Evolutionary conservation across 306 rosid species (phyloP).

Genomic region (Abrus precatorius): DNA sequence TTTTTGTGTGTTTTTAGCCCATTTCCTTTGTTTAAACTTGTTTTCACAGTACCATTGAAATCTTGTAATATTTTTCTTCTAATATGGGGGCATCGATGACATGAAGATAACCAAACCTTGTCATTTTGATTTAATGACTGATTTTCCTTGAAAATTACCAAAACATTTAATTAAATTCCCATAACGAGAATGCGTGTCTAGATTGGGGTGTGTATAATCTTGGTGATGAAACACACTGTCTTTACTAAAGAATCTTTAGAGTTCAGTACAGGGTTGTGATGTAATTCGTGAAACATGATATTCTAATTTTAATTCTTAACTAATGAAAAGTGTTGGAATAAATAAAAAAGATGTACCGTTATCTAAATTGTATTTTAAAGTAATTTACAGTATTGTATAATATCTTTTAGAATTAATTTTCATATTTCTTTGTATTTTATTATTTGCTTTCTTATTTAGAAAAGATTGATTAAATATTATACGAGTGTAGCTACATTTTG

Average conservation of each 20-base stretch:
- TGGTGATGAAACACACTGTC: background rate
- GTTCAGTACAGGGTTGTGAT: background rate
- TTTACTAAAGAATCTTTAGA: background rate
- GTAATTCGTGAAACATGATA: too few species aligned
- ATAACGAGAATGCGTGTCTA: background rate
- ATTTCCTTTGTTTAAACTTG: background rate
- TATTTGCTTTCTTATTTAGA: too few species aligned
- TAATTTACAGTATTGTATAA: too few species aligned
- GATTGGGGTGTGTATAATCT: background rate
- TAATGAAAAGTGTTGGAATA: too few species aligned
- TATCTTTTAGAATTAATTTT: too few species aligned
- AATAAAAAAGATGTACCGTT: too few species aligned
- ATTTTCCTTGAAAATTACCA: background rate
- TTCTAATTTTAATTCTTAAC: too few species aligned
- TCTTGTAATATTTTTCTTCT: background rate
- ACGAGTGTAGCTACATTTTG: too few species aligned
- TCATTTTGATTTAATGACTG: background rate
- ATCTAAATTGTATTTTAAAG: too few species aligned
- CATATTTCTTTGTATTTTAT: too few species aligned
- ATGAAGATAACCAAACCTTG: background rate
- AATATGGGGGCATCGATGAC: background rate
- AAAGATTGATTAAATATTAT: too few species aligned
- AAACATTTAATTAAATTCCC: background rate
- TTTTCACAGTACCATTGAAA: background rate
- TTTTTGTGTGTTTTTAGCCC: background rate